Evolutionary conservation across 768 basidiomycete species (phyloP), one percentile per base, ranked within the genome.

Genomic region (Arthromyces matolae): DNA sequence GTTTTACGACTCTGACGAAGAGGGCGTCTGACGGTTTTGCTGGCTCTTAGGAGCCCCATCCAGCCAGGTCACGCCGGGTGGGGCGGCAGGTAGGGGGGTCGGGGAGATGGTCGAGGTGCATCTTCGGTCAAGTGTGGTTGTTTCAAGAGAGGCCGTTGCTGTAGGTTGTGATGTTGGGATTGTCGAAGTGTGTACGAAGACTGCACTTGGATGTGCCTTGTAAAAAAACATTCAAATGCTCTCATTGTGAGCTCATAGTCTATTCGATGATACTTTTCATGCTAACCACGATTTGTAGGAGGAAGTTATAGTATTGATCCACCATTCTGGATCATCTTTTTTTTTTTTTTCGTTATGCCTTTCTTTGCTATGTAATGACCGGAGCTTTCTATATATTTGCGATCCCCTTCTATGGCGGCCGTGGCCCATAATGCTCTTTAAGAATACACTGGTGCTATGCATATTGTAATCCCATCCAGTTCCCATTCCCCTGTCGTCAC

Each of bases 11-110:
- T 81, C 82, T 54, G 85, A 87, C 50, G 83, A 86, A 47, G 76
- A 76, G 47, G 84, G 74, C 57, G 79, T 92, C 73, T 92, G 89
- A 92, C 90, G 79, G 73, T 83, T 71, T 74, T 81, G 87, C 75
- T 61, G 87, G 89, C 89, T 91, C 88, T 71, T 65, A 56, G 86
- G 88, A 87, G 88, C 87, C 84, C 76, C 75, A 71, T 71, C 77
- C 67, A 72, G 62, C 61, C 57, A 76, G 75, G 80, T 73, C 66
- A 82, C 80, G 81, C 70, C 82, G 70, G 77, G 86, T 66, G 84
- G 79, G 81, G 84, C 55, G 74, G 76, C 53, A 56, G 75, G 69
- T 45, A 55, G 68, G 64, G 58, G 65, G 54, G 52, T 46, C 43
- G 54, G 48, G 43, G 53, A 33, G 32, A 45, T 33, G 4, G 41